Evolutionary conservation across 768 basidiomycete species (phyloP).

Genomic region (Suillus brevipes): DNA sequence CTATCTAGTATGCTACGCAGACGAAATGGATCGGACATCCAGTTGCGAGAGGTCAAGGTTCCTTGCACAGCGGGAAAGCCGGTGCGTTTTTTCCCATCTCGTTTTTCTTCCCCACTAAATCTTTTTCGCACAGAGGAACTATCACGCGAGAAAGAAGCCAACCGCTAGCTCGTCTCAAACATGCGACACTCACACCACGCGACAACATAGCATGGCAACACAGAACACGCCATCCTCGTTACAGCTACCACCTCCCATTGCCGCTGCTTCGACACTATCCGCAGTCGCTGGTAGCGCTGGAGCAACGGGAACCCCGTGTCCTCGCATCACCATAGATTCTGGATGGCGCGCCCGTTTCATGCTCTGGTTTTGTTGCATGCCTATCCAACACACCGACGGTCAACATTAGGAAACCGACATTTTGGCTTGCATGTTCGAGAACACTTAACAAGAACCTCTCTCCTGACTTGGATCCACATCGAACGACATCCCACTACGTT

Average conservation of each 20-base stretch:
- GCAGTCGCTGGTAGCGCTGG: no score
- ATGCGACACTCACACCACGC: no score
- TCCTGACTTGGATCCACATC: no score
- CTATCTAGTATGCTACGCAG: neutral
- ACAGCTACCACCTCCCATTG: neutral
- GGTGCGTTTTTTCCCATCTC: neutral
- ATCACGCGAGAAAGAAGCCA: neutral
- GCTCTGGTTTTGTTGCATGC: neutral
- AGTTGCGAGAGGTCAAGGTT: neutral
- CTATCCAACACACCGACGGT: neutral
- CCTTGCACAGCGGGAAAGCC: neutral
- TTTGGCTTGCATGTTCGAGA: no score
- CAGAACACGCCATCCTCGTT: neutral
- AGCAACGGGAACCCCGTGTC: neutral
- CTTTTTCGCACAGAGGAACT: neutral
- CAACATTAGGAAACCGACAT: neutral
- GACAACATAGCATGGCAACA: no score
- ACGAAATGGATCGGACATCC: neutral
- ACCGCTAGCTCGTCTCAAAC: neutral
- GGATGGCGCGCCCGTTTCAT: neutral
- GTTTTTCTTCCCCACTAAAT: neutral
- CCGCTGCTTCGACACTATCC: neutral
- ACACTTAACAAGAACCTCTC: no score
- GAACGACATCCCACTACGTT: no score
- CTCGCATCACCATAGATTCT: neutral